Conservation (phyloP, 139 green algal genomes). For the Picochlorum sp. region DNA sequence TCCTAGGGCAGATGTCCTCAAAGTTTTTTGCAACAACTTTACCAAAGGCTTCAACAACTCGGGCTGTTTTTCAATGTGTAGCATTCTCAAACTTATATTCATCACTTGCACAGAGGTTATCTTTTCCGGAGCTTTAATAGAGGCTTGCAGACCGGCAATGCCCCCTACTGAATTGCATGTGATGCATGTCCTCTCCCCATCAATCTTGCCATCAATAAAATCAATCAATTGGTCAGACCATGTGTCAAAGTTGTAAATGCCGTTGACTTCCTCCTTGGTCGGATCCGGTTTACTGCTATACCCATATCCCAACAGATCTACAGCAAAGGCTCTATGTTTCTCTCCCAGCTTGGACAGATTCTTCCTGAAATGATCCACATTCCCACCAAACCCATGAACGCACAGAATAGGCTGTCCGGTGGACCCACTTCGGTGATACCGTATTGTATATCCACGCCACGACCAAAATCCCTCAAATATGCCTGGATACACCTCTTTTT, state of each 20-base stretch:
- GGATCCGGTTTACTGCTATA: constrained; percentile 74
- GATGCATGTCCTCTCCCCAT: constrained; percentile 42
- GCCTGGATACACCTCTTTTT: constrained; percentile 19
- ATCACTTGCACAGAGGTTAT: constrained; percentile 66
- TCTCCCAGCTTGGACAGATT: constrained; percentile 60
- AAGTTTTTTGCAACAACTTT: constrained; percentile 51
- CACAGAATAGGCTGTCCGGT: constrained; percentile 12
- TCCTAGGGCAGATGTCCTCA: constrained; percentile 60
- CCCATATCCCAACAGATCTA: constrained; percentile 86
- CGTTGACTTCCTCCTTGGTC: constrained; percentile 24
- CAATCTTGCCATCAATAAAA: constrained; percentile 58
- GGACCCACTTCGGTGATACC: constrained; percentile 51
- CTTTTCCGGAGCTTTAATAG: constrained; percentile 29
- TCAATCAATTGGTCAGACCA: constrained; percentile 43
- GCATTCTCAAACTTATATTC: constrained; percentile 69
- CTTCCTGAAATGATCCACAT: constrained; percentile 84
- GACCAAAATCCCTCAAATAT: constrained; percentile 45
- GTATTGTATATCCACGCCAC: constrained; percentile 71
- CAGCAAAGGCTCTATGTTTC: constrained; percentile 51
- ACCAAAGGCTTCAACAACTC: constrained; percentile 53
- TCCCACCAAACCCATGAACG: constrained; percentile 87
- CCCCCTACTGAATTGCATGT: constrained; percentile 66
- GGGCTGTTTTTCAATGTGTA: constrained; percentile 40
- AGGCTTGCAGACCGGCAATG: constrained; percentile 48
- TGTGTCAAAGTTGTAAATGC: constrained; percentile 64